phyloP scores from a whole-genome alignment of 495 filamentous ascomycete genomes.

The Hypoxylon subgilvum region DNA sequence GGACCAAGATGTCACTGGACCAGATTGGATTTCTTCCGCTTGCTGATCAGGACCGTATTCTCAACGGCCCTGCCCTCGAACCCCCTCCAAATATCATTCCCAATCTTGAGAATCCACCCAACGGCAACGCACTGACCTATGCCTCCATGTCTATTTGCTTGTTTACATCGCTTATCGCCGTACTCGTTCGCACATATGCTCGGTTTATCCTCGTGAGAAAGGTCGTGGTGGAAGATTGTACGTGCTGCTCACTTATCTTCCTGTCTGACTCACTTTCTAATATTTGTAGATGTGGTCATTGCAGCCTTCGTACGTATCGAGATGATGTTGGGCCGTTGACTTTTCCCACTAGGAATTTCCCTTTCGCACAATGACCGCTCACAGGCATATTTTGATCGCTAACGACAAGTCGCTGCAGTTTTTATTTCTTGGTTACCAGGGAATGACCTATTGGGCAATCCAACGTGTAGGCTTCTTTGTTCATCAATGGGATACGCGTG shows the following conservation, averaged over 20 bases:
- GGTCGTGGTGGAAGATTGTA: constrained; percentile 28
- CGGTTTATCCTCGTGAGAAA: constrained; percentile 29
- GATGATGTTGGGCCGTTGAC: too few relatives aligned
- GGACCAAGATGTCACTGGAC: too few relatives aligned
- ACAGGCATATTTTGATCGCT: too few relatives aligned
- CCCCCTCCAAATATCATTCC: constrained; percentile 35
- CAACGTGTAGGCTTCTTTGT: constrained; percentile 37
- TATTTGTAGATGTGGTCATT: too few relatives aligned
- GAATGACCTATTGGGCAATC: too few relatives aligned
- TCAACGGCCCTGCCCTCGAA: constrained; percentile 35
- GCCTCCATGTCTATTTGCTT: constrained; percentile 28
- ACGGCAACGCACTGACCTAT: constrained; percentile 33
- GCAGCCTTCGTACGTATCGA: too few relatives aligned
- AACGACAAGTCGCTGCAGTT: too few relatives aligned
- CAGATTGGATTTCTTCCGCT: too few relatives aligned
- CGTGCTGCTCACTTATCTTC: neutral
- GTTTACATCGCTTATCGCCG: constrained; percentile 11
- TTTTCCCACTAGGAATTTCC: too few relatives aligned
- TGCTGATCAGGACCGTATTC: too few relatives aligned
- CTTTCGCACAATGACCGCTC: too few relatives aligned
- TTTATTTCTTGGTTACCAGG: constrained; percentile 18
- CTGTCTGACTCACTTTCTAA: too few relatives aligned
- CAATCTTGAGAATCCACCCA: constrained; percentile 38
- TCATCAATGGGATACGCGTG: constrained; percentile 41
- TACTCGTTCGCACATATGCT: constrained; percentile 30